phyloP scores from a whole-genome alignment of 495 filamentous ascomycete genomes.

The Xanthoparmelia taractica region DNA sequence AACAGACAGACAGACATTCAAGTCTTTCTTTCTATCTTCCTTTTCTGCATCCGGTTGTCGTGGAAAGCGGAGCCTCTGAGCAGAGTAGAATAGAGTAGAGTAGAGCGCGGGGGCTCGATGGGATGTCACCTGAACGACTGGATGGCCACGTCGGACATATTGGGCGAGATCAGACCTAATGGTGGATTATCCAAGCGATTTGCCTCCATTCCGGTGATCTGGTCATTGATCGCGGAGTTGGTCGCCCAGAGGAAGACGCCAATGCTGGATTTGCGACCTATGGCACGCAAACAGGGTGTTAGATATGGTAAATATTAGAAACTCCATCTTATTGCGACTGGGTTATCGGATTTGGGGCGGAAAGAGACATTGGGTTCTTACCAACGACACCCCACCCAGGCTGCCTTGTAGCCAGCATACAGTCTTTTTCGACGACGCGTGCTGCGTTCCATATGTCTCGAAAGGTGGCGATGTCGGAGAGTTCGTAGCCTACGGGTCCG shows the following conservation, averaged over 20 bases:
- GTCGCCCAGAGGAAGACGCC: slow-evolving; percentile 13
- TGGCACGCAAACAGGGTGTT: background rate
- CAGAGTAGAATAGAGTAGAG: no score
- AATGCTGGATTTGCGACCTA: background rate
- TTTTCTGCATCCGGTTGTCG: no score
- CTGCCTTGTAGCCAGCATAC: background rate
- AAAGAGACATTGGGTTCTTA: background rate
- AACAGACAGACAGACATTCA: no score
- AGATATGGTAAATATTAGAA: no score
- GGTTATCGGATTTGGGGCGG: no score
- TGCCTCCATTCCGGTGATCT: background rate
- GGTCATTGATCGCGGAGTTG: background rate
- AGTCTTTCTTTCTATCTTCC: no score
- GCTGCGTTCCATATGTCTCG: background rate
- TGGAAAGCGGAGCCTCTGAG: no score
- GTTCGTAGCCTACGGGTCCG: background rate
- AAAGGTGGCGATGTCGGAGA: slow-evolving; percentile 6
- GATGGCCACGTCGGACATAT: background rate
- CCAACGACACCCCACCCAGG: slow-evolving; percentile 9
- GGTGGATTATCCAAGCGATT: no score
- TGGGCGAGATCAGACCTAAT: background rate
- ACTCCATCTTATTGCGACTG: no score
- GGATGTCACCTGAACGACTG: no score
- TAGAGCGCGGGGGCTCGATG: no score
- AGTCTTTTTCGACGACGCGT: background rate